These are phyloP conservation scores for Cryphonectria radicalis DNA, from an alignment of 2,329 filamentous ascomycete genomes.

Conservation along the genomic window DNA sequence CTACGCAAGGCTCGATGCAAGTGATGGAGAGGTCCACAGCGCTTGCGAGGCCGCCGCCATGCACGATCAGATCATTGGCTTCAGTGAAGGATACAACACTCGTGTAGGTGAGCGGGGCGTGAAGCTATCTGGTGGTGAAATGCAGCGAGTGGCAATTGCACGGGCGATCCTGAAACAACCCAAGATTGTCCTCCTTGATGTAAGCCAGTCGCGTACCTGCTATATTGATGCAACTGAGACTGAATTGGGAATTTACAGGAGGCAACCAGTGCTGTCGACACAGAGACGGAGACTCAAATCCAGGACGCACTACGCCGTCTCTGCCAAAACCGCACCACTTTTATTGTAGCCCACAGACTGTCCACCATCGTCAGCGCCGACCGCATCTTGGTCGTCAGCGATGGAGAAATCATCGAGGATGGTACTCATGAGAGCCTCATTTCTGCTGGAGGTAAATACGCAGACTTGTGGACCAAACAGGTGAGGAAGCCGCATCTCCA, in stretches of 20 bases:
- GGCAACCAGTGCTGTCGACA: constrained; percentile 77
- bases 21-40: constrained; percentile 58
- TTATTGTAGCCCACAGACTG: constrained; percentile 71
- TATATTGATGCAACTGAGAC: background rate
- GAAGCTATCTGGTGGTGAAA: constrained; percentile 68
- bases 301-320: constrained; percentile 63
- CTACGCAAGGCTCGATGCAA: constrained; percentile 58
- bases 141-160: constrained; percentile 70
- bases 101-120: constrained; percentile 56
- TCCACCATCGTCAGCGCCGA: constrained; percentile 75
- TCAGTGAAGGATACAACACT: constrained; percentile 56
- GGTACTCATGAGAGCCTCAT: constrained; percentile 65
- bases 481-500: constrained; percentile 27
- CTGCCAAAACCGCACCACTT: constrained; percentile 66
- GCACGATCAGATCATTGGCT: constrained; percentile 61
- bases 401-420: constrained; percentile 66
- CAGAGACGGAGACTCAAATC: constrained; percentile 69
- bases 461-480: constrained; percentile 68
- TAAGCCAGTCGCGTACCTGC: background rate
- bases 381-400: constrained; percentile 66
- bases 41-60: constrained; percentile 61
- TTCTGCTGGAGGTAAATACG: constrained; percentile 62
- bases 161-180: constrained; percentile 75
- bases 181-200: constrained; percentile 74
- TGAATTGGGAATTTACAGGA: constrained; percentile 45